Base-by-base conservation (phyloP, 768 basidiomycete genomes). In the Antrodiella citrinella region DNA sequence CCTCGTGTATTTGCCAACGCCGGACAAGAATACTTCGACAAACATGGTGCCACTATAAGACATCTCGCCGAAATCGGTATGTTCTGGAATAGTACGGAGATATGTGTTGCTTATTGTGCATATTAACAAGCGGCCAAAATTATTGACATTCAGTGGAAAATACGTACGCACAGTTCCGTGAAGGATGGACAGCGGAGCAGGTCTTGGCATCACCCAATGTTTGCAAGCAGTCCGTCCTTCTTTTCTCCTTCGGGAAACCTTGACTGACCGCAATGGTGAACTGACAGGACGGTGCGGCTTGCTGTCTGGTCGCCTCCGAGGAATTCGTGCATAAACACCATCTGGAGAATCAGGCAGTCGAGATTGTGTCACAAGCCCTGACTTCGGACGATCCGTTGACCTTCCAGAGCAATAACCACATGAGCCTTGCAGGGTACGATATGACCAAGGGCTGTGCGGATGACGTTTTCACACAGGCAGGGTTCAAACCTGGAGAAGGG, bases 311-410 rank as follows among this genome's bases (percentile, higher is more conserved):
- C 23, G 87, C 81, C 3, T 87, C 86, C 0, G 88, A 91, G 59
- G 77, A 75, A 26, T 91, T 91, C 57, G 86, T 92, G 4, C 82
- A 78, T 45, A 62, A 68, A 0, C 81, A 89, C 57, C 68, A 72
- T 11, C 78, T 91, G 5, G 83, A 91, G 67, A 92, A 90, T 60
- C 90, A 92, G 60, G 87, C 88, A 12, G 87, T 91, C 53, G 90
- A 92, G 61, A 81, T 93, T 43, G 80, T 86, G 19, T 76, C 81
- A 0, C 76, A 78, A 54, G 75, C 73, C 2, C 67, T 91, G 26
- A 68, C 72, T 30, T 91, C 89, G 0, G 91, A 91, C 59, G 70
- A 73, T 11, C 70, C 78, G 1, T 64, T 65, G 11, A 76, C 87
- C 2, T 90, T 86, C 53, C 81, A 86, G 57, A 75, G 76, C 49